phyloP scores from a whole-genome alignment of 805 yeast species.

The Peterozyma xylosa region DNA sequence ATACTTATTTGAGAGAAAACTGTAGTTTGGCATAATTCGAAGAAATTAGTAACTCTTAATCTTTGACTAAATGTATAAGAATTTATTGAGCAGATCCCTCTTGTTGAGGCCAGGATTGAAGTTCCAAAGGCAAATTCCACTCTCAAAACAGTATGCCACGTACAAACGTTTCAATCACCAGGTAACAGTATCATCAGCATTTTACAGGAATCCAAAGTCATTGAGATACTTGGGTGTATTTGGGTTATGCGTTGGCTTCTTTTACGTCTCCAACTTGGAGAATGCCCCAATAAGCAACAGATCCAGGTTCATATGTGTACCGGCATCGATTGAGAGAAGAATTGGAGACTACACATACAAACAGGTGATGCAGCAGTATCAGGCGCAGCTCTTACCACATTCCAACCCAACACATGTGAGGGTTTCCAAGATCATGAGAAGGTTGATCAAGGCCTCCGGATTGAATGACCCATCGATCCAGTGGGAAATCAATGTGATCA shows the following conservation, averaged over 20 bases:
- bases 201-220: slow-evolving; percentile 1
- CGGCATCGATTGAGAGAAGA: slow-evolving; percentile 52
- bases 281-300: slow-evolving; percentile 80
- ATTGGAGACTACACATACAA: slow-evolving; percentile 61
- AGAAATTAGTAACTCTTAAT: too few species aligned
- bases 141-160: slow-evolving; percentile 21
- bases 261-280: slow-evolving; percentile 51
- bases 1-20: too few species aligned
- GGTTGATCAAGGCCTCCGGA: slow-evolving; percentile 53
- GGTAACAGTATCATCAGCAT: not conserved
- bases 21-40: too few species aligned
- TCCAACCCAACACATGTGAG: slow-evolving; percentile 49
- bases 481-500: slow-evolving; percentile 81
- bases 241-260: slow-evolving; percentile 25
- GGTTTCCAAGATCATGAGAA: slow-evolving; percentile 56
- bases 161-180: slow-evolving; percentile 27
- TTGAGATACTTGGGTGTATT: slow-evolving; percentile 21
- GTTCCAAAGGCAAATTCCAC: too few species aligned
- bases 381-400: slow-evolving; percentile 47
- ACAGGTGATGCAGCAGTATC: slow-evolving; percentile 50
- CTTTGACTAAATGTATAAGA: too few species aligned
- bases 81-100: too few species aligned
- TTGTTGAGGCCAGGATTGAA: too few species aligned
- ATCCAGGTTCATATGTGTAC: slow-evolving; percentile 62
- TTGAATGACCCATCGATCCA: slow-evolving; percentile 18